Percentiles rank a stretch among this genome's conserved stretches.
phyloP scores from a whole-genome alignment of 2,329 filamentous ascomycete species.

The Ophiocordyceps unilateralis region DNA sequence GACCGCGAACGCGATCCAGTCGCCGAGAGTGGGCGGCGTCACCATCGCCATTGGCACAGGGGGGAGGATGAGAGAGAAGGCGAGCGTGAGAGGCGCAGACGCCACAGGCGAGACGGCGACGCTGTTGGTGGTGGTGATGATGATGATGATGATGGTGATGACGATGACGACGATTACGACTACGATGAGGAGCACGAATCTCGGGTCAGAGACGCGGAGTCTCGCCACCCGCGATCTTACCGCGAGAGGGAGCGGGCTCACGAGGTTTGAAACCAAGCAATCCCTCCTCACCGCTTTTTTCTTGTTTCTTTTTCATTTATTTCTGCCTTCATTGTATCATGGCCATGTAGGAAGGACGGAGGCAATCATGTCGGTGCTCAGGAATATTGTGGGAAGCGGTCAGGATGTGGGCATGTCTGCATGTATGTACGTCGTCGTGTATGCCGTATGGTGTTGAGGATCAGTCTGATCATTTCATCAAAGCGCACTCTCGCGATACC shows the following conservation, averaged over 20 bases:
- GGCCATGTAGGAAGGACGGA: too few species aligned
- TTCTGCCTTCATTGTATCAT: neutral
- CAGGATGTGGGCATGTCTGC: neutral
- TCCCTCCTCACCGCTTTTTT: neutral
- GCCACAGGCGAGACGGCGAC: constrained; percentile 7
- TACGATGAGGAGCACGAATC: neutral
- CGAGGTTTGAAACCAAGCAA: neutral
- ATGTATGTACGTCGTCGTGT: neutral
- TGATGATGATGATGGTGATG: constrained; percentile 9
- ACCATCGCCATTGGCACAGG: constrained; percentile 16
- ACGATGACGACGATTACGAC: constrained; percentile 8
- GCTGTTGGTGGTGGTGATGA: constrained; percentile 4
- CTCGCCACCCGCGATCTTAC: constrained; percentile 7
- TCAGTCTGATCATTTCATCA: neutral
- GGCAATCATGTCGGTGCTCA: neutral
- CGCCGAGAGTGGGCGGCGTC: constrained; percentile 8
- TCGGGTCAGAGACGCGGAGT: constrained; percentile 4
- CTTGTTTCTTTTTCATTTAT: neutral
- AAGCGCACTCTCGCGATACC: too few species aligned
- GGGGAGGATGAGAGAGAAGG: constrained; percentile 10
- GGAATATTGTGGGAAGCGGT: neutral
- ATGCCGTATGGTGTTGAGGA: neutral
- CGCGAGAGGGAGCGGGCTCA: constrained; percentile 7
- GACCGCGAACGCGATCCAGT: constrained; percentile 16
- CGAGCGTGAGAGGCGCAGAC: constrained; percentile 7